These are phyloP conservation scores for Whalleya microplaca DNA, from an alignment of 2,329 filamentous ascomycete species.

Conservation along the genomic window DNA sequence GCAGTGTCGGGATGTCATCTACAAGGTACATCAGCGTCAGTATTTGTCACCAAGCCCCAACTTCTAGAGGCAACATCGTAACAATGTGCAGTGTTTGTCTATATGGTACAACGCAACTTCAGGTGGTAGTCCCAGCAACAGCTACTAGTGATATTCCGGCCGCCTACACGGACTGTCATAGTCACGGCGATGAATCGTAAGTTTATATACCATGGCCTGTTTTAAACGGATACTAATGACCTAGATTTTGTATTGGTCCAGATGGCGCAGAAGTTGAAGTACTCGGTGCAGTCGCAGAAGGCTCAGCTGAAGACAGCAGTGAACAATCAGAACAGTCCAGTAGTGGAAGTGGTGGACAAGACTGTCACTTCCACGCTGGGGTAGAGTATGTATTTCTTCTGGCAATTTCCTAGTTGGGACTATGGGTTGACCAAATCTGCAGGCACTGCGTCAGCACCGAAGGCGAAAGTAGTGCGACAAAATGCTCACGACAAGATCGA, in stretches of 20 bases:
- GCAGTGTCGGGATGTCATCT: slow-evolving; percentile 57
- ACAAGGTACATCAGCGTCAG: slow-evolving; percentile 50
- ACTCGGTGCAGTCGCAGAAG: slow-evolving; percentile 41
- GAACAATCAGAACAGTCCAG: background rate
- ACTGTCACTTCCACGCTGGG: slow-evolving; percentile 76
- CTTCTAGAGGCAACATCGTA: background rate
- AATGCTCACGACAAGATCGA: slow-evolving; percentile 50
- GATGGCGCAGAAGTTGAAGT: slow-evolving; percentile 65
- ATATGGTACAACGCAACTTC: slow-evolving; percentile 34
- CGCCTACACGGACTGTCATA: slow-evolving; percentile 51
- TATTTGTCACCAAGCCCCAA: background rate
- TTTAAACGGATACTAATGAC: background rate
- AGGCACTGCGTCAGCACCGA: slow-evolving; percentile 60
- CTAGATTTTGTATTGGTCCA: slow-evolving; percentile 64
- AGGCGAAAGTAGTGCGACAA: slow-evolving; percentile 40
- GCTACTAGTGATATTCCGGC: slow-evolving; percentile 34
- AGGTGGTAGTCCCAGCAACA: slow-evolving; percentile 36
- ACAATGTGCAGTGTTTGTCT: slow-evolving; percentile 36
- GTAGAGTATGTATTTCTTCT: slow-evolving; percentile 64
- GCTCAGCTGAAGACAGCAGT: slow-evolving; percentile 19
- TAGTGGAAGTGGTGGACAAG: slow-evolving; percentile 39
- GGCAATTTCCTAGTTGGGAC: background rate
- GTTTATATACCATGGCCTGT: slow-evolving; percentile 14
- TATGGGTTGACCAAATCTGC: slow-evolving; percentile 13
- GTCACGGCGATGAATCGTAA: slow-evolving; percentile 54